Conservation (phyloP, 192 early-diverging fungal genomes). For the Coemansia umbellata region DNA sequence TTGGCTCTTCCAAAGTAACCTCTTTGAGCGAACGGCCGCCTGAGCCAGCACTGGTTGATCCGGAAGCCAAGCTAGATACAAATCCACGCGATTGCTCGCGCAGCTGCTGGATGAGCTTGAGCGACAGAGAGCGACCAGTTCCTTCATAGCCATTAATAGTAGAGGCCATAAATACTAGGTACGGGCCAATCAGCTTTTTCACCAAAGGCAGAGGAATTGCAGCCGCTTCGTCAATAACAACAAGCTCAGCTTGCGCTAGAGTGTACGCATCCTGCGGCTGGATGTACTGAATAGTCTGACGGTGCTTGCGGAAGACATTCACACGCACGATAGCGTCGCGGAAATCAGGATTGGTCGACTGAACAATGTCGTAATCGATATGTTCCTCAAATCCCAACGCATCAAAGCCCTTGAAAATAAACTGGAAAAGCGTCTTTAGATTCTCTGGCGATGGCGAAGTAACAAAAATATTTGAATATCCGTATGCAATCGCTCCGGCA, state of each 20-base stretch:
- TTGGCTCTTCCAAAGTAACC: slow-evolving; percentile 90
- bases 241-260: slow-evolving; percentile 92
- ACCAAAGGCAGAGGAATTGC: slow-evolving; percentile 96
- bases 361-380: slow-evolving; percentile 98
- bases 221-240: slow-evolving; percentile 98
- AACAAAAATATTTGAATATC: slow-evolving; percentile 99
- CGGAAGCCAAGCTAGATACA: slow-evolving; percentile 43
- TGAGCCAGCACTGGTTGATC: slow-evolving; percentile 13
- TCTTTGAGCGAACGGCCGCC: slow-evolving; percentile 80
- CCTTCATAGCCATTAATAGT: slow-evolving; percentile 99
- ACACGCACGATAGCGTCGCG: slow-evolving; percentile 95
- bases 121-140: slow-evolving; percentile 92
- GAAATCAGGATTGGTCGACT: slow-evolving; percentile 93
- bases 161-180: slow-evolving; percentile 96
- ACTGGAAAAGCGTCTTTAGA: slow-evolving; percentile 97
- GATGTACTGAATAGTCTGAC: slow-evolving; percentile 98
- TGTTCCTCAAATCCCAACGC: slow-evolving; percentile 98
- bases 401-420: slow-evolving; percentile 97
- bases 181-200: slow-evolving; percentile 86
- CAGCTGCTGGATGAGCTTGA: slow-evolving; percentile 93
- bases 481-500: slow-evolving; percentile 94
- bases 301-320: slow-evolving; percentile 92
- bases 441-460: slow-evolving; percentile 97
- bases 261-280: slow-evolving; percentile 92
- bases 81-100: slow-evolving; percentile 87